A percentile compares a stretch with the other conserved stretches of the same genome.
Evolutionary conservation across 208 protist species (phyloP).

Genomic region (Eutreptiella sp.): DNA sequence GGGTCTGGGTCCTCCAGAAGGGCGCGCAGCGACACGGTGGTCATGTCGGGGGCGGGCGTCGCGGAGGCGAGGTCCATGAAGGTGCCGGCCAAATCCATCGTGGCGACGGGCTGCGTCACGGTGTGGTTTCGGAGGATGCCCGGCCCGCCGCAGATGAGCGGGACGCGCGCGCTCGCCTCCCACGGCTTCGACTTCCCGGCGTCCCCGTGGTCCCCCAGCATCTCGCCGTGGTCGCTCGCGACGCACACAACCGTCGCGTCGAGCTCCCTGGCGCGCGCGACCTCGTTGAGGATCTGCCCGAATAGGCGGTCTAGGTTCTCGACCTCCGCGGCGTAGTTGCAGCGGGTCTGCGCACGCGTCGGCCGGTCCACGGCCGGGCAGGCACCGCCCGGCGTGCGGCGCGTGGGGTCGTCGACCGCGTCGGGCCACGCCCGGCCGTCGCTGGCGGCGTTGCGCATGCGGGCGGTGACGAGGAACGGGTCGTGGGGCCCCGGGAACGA

Average conservation of each 20-base stretch:
- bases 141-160: conserved; percentile 20
- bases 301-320: conserved; percentile 23
- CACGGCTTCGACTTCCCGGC: conserved; percentile 15
- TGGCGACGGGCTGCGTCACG: too few relatives aligned
- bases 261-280: neutral
- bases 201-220: conserved; percentile 17
- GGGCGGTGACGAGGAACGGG: conserved; percentile 4
- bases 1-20: too few relatives aligned
- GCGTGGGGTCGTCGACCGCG: neutral
- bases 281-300: neutral
- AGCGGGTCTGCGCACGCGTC: too few relatives aligned
- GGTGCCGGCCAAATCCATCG: too few relatives aligned
- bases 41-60: too few relatives aligned
- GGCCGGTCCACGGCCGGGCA: too few relatives aligned
- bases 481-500: conserved; percentile 8
- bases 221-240: conserved; percentile 22
- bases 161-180: conserved; percentile 9
- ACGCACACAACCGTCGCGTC: conserved; percentile 24
- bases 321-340: conserved; percentile 11
- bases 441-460: neutral
- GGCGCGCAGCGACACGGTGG: too few relatives aligned
- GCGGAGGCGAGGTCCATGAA: too few relatives aligned
- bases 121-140: neutral
- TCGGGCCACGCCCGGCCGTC: conserved; percentile 1
- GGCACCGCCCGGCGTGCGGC: too few relatives aligned